Conservation (phyloP, 1,284 basidiomycete species). For the Irpex lacteus region DNA sequence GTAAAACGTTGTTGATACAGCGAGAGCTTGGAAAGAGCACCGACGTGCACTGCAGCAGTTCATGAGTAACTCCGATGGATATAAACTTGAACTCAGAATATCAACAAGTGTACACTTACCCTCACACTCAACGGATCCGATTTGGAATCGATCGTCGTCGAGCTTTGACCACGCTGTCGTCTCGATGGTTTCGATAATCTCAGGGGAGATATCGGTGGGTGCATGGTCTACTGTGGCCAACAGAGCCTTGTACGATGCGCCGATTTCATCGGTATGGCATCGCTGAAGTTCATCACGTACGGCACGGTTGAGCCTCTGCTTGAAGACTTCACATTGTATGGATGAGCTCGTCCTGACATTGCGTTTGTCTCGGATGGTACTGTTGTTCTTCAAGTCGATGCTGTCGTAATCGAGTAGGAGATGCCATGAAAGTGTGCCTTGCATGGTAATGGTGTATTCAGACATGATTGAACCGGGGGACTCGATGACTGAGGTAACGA, state of each 20-base stretch:
- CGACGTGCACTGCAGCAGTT: not conserved
- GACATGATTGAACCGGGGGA: no score
- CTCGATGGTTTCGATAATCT: not conserved
- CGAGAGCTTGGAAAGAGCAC: not conserved
- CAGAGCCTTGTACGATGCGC: not conserved
- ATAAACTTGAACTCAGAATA: no score
- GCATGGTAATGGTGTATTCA: not conserved
- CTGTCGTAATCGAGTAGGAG: conserved; percentile 1
- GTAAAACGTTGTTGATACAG: conserved; percentile 1
- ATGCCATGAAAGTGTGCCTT: conserved; percentile 1
- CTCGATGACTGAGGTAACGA: no score
- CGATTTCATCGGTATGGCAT: not conserved
- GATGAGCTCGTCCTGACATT: not conserved
- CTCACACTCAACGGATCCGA: not conserved
- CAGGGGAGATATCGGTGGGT: not conserved
- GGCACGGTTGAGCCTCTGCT: not conserved
- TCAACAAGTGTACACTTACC: not conserved
- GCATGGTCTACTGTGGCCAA: not conserved
- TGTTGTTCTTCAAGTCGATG: not conserved
- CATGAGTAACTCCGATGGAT: no score
- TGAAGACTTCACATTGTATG: not conserved
- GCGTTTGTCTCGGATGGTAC: not conserved
- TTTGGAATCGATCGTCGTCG: not conserved
- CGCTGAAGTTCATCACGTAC: not conserved
- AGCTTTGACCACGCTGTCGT: not conserved